Evolutionary conservation across 2,329 filamentous ascomycete species (phyloP), one percentile per base, ranked within the genome.

Genomic region (Ambrosiella xylebori): DNA sequence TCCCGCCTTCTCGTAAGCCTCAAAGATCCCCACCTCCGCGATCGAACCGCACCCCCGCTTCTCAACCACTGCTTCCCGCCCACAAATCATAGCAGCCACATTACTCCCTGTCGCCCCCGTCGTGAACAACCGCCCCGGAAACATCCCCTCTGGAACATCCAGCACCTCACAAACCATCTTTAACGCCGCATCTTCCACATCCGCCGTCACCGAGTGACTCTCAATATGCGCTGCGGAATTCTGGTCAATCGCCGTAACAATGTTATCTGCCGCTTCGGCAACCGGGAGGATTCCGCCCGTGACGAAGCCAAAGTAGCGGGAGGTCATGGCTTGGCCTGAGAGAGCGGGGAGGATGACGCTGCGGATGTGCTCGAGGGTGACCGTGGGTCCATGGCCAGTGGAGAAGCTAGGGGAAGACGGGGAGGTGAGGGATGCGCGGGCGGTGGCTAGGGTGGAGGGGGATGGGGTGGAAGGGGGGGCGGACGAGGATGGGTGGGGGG

Each of bases 271-370:
- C 57, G 87, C 79, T 63, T 85, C 77, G 38, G 89, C 89, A 27
- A 88, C 81, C 5, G 88, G 87, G 0, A 90, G 86, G 7, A 77
- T 75, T 12, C 88, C 86, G 50, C 91, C 91, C 0, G 84, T 95
- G 5, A 96, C 85, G 67, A 96, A 95, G 60, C 88, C 90, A 68
- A 88, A 94, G 74, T 94, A 95, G 57, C 81, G 80, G 9, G 80
- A 69, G 49, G 78, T 81, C 47, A 78, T 75, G 63, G 80, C 82
- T 65, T 81, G 78, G 13, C 75, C 77, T 64, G 84, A 88, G 60
- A 93, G 76, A 1, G 77, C 85, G 1, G 78, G 77, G 45, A 77
- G 69, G 59, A 80, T 70, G 60, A 72, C 68, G 7, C 63, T 38
- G 8, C 72, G 64, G 40, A 80, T 71, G 65, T 81, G 77, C 13